Evolutionary conservation across 2,329 filamentous ascomycete genomes (phyloP), one percentile per base, ranked within the genome.

Genomic region (Ceratocystis cubensis): DNA sequence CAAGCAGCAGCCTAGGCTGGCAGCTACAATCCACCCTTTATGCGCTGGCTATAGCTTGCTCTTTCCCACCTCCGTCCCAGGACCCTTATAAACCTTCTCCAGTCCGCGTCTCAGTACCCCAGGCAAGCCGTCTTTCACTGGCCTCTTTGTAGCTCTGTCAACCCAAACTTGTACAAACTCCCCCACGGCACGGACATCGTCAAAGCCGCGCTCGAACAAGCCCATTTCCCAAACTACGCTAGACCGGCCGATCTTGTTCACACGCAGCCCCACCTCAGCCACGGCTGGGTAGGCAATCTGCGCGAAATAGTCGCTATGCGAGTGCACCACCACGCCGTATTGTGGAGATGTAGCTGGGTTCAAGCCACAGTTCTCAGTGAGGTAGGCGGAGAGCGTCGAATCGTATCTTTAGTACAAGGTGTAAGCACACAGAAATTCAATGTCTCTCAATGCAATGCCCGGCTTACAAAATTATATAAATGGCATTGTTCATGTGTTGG

Each of bases 221-320:
- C 86, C 94, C 67, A 96, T 84, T 73, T 97, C 93, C 73, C 96
- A 97, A 13, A 85, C 89, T 7, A 96, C 91, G 72, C 91, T 96
- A 30, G 89, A 91, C 71, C 84, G 88, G 3, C 92, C 91, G 6
- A 97, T 81, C 75, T 88, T 92, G 70, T 88, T 88, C 45, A 96
- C 91, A 13, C 91, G 82, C 56, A 97, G 76, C 0, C 86, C 89
- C 3, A 96, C 80, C 71, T 96, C 90, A 0, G 95, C 83, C 2
- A 91, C 81, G 45, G 88, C 86, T 0, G 93, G 93, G 72, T 93
- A 96, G 2, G 87, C 84, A 53, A 94, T 85, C 0, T 88, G 87
- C 0, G 86, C 84, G 73, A 96, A 89, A 76, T 90, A 96, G 77
- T 96, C 87, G 72, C 87, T 92, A 74, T 91, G 87, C 1, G 89